A percentile compares a stretch with the other conserved stretches of the same genome.
Evolutionary conservation across 176 grass and related monocot genomes (phyloP).

Genomic region (Lolium perenne): DNA sequence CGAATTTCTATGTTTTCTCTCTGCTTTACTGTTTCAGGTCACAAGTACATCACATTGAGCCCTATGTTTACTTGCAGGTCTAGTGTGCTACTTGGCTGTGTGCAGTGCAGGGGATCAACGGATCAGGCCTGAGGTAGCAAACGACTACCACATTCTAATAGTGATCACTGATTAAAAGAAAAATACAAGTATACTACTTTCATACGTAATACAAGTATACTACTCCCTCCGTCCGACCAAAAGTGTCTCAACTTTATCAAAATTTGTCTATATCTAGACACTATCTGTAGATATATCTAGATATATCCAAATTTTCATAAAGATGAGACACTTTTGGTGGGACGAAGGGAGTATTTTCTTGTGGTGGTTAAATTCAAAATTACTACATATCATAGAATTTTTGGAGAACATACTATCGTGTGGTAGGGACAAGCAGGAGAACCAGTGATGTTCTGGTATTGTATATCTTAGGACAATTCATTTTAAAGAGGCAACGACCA

Average conservation of each 20-base stretch:
- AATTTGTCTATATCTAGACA: too few species aligned
- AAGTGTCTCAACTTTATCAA: too few species aligned
- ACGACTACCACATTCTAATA: background rate
- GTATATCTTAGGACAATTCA: background rate
- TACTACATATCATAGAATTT: background rate
- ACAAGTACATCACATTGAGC: background rate
- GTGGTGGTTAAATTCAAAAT: background rate
- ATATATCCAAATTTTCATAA: too few species aligned
- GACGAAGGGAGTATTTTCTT: background rate
- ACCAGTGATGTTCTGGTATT: background rate
- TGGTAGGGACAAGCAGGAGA: background rate
- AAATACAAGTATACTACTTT: background rate
- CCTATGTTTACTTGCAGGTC: slow-evolving; percentile 29
- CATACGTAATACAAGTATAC: background rate
- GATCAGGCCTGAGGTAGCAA: slow-evolving; percentile 1
- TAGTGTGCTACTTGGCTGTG: background rate
- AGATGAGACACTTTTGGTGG: too few species aligned
- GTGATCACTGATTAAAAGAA: slow-evolving; percentile 4
- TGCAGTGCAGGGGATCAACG: background rate
- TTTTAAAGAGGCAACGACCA: background rate
- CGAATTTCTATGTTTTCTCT: background rate
- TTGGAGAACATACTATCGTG: background rate
- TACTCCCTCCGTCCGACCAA: background rate
- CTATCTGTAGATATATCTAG: too few species aligned
- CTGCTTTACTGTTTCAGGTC: slow-evolving; percentile 22